Conservation (phyloP, 1,139 yeast species). For the Blastobotrys malaysiensis region DNA sequence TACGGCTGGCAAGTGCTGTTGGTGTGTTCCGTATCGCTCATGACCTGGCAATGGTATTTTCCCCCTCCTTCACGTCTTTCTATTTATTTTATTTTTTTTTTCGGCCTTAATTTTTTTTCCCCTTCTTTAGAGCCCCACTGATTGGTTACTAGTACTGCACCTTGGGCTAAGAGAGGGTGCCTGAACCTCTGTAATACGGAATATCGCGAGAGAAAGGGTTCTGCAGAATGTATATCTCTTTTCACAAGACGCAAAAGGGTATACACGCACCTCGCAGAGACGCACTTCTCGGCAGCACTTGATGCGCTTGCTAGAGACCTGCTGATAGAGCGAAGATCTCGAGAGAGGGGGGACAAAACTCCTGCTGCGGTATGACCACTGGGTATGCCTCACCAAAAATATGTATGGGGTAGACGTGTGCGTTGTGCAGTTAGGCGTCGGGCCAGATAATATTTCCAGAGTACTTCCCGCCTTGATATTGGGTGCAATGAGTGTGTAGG, state of each 20-base stretch:
- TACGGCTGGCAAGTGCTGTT: neutral
- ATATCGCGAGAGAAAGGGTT: too few species aligned
- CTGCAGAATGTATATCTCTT: neutral
- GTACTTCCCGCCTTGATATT: too few species aligned
- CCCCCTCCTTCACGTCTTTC: too few species aligned
- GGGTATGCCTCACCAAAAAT: neutral
- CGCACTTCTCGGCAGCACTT: conserved; percentile 1
- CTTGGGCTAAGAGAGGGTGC: neutral
- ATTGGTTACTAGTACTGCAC: too few species aligned
- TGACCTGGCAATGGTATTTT: neutral
- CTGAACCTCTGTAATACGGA: neutral
- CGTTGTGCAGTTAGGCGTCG: neutral
- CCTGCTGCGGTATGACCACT: neutral
- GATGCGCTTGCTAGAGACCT: neutral
- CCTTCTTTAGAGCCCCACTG: neutral
- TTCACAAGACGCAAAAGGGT: neutral
- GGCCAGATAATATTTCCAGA: neutral
- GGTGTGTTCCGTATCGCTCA: neutral
- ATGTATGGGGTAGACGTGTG: neutral
- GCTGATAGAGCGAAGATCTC: neutral
- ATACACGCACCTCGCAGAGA: neutral
- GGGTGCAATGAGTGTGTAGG: too few species aligned
- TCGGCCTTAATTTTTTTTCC: too few species aligned
- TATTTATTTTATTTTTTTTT: neutral
- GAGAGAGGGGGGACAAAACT: neutral